Evolutionary conservation across 2,329 filamentous ascomycete genomes (phyloP), one percentile per base, ranked within the genome.

Genomic region (Monosporascus cannonballus): DNA sequence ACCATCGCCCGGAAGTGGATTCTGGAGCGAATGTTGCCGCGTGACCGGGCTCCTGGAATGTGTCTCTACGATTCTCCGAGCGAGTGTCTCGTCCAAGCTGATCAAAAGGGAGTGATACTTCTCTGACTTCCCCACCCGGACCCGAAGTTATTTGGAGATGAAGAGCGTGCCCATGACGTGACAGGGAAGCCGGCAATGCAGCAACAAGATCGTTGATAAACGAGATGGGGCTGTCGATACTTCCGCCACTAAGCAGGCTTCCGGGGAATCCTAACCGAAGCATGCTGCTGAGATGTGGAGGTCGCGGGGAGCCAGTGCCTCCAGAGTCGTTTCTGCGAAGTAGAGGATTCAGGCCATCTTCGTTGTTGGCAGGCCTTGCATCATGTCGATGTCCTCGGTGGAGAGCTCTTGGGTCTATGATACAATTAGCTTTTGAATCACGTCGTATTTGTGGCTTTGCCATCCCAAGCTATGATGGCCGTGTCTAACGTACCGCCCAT

Each of bases 271-370:
- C 74, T 24, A 80, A 64, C 6, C 83, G 81, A 51, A 87, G 73
- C 47, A 80, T 73, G 49, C 75, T 75, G n/a, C 75, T 70, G 30
- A 79, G 65, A 37, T 75, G 71, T 39, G 71, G 69, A 45, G 73
- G 71, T 47, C 80, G 79, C 49, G 79, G 75, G 8, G 76, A 64
- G 36, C 64, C 64, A 18, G 83, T 78, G 52, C 73, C 72, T 24
- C 65, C 68, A 25, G 70, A 62, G 22, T 73, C 71, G 47, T 66
- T 70, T 52, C 89, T 86, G 58, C 91, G 87, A 51, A 97, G 81
- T 14, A 97, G 77, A 44, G 93, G 93, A 64, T 97, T 96, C 22
- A 85, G 78, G 3, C 90, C 91, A 66, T 96, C 92, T 58, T 96
- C 90, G 36, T 80, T 78, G 27, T 77, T 77, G 52, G 80, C 77